Conservation (phyloP, 495 filamentous ascomycete genomes). For the Podospora tetraspora region DNA sequence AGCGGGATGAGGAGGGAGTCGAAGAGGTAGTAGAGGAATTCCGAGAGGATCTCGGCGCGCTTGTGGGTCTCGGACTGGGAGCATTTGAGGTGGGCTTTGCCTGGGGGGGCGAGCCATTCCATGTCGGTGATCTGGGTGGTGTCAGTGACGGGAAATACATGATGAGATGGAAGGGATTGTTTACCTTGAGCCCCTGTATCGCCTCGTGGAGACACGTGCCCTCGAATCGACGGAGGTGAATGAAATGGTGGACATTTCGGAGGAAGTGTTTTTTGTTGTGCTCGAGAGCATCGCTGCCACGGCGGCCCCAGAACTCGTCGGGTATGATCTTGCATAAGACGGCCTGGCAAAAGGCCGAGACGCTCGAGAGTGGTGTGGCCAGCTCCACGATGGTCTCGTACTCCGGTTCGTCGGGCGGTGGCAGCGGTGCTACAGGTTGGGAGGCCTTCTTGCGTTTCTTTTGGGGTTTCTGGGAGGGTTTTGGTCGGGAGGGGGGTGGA, state of each 20-base stretch:
- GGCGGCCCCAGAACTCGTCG: slow-evolving; percentile 63
- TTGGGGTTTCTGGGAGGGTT: neutral
- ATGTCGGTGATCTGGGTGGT: slow-evolving; percentile 54
- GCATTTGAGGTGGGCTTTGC: slow-evolving; percentile 45
- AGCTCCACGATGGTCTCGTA: slow-evolving; percentile 55
- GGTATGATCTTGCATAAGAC: slow-evolving; percentile 72
- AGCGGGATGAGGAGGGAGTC: slow-evolving; percentile 88
- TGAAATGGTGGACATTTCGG: slow-evolving; percentile 66
- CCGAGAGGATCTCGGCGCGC: slow-evolving; percentile 70
- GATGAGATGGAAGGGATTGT: neutral
- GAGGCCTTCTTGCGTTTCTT: slow-evolving; percentile 7
- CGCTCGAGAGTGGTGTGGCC: slow-evolving; percentile 61
- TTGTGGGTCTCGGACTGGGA: slow-evolving; percentile 69
- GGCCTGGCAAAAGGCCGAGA: slow-evolving; percentile 86
- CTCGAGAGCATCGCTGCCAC: slow-evolving; percentile 36
- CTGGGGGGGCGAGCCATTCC: slow-evolving; percentile 63
- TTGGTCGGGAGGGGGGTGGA: neutral
- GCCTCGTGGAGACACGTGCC: slow-evolving; percentile 73
- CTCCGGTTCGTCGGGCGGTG: slow-evolving; percentile 2
- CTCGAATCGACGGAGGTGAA: slow-evolving; percentile 75
- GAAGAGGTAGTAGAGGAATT: slow-evolving; percentile 88
- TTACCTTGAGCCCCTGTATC: slow-evolving; percentile 69
- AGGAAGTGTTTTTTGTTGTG: slow-evolving; percentile 59
- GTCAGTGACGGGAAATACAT: neutral
- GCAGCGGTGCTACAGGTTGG: neutral